These are phyloP conservation scores for Hypoxylon rubiginosum DNA, from an alignment of 2,329 filamentous ascomycete genomes.

Conservation along the genomic window DNA sequence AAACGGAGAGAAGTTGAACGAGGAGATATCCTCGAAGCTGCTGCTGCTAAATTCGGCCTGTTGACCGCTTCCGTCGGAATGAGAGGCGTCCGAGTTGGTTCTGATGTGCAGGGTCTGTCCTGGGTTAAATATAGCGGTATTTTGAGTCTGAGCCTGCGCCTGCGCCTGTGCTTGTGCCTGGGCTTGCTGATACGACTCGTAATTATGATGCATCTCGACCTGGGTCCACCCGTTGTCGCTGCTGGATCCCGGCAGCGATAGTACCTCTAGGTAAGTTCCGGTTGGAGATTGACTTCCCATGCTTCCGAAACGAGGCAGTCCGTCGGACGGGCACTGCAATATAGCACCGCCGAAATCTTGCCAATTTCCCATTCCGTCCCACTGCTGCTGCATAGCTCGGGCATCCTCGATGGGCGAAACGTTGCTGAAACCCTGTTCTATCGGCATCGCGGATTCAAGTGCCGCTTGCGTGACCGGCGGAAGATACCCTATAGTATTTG, in stretches of 20 bases:
- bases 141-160: slow-evolving; percentile 67
- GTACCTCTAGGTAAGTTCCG: slow-evolving; percentile 85
- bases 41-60: slow-evolving; percentile 74
- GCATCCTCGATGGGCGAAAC: slow-evolving; percentile 70
- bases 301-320: slow-evolving; percentile 59
- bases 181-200: slow-evolving; percentile 74
- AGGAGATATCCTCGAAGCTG: slow-evolving; percentile 85
- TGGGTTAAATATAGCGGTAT: slow-evolving; percentile 87
- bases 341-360: slow-evolving; percentile 83
- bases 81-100: slow-evolving; percentile 87
- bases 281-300: slow-evolving; percentile 77
- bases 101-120: slow-evolving; percentile 90
- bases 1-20: slow-evolving; percentile 81
- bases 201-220: slow-evolving; percentile 80
- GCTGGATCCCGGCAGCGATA: slow-evolving; percentile 85
- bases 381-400: slow-evolving; percentile 70
- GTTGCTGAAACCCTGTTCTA: slow-evolving; percentile 74
- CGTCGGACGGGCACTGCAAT: slow-evolving; percentile 60
- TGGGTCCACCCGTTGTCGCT: slow-evolving; percentile 90
- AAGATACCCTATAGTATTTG: slow-evolving; percentile 71
- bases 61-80: slow-evolving; percentile 74
- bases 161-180: slow-evolving; percentile 53
- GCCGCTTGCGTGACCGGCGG: slow-evolving; percentile 73
- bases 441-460: slow-evolving; percentile 70
- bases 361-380: slow-evolving; percentile 79